These are phyloP conservation scores for Fusarium algeriense DNA, from an alignment of 2,329 filamentous ascomycete species.

Conservation along the genomic window DNA sequence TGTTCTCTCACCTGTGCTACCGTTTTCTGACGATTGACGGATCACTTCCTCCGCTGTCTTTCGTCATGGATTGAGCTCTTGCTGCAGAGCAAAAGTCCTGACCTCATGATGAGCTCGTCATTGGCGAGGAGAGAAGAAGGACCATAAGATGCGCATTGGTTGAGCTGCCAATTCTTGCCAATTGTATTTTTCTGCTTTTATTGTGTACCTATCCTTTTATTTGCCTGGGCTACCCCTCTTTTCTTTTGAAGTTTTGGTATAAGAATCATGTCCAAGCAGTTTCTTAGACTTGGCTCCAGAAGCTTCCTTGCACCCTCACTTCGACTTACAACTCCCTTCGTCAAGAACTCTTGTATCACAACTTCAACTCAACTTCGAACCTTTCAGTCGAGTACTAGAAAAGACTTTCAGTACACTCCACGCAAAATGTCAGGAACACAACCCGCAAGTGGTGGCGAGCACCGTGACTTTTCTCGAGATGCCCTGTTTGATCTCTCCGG, in stretches of 20 bases:
- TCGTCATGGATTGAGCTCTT: conserved; percentile 36
- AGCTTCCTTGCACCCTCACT: conserved; percentile 10
- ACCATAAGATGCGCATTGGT: conserved; percentile 30
- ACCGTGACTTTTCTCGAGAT: conserved; percentile 51
- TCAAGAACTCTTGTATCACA: conserved; percentile 3
- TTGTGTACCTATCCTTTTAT: neutral
- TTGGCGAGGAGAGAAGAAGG: neutral
- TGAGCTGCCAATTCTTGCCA: neutral
- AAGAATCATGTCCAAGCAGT: conserved; percentile 32
- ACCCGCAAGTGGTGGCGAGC: conserved; percentile 37
- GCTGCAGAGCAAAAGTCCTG: neutral
- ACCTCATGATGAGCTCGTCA: conserved; percentile 37
- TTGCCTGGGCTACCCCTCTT: conserved; percentile 12
- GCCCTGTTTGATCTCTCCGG: conserved; percentile 58
- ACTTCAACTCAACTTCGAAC: conserved; percentile 4
- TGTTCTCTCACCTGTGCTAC: conserved; percentile 12
- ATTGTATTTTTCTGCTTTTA: conserved; percentile 1
- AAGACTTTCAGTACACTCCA: neutral
- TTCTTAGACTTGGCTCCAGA: conserved; percentile 13
- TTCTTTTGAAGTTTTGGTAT: conserved; percentile 3
- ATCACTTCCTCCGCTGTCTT: conserved; percentile 37
- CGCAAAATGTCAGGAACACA: conserved; percentile 38
- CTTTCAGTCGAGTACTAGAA: conserved; percentile 9
- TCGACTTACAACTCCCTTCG: conserved; percentile 1
- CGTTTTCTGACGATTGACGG: conserved; percentile 9